Conservation (phyloP, 2,329 filamentous ascomycete species). For the Ophiostoma himal-ulmi region DNA sequence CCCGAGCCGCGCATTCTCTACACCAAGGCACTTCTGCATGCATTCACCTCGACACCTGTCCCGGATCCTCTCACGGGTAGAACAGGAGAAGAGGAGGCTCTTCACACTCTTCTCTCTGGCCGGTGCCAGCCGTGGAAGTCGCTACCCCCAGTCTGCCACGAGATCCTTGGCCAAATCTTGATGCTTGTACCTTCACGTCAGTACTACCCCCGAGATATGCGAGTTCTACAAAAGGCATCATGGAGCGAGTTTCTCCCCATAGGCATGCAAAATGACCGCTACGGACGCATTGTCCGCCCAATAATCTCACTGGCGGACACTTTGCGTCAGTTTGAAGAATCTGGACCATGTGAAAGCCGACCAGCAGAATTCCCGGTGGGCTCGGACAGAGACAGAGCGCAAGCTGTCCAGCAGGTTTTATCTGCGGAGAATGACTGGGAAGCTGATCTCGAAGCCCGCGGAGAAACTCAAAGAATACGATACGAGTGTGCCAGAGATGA, state of each 20-base stretch:
- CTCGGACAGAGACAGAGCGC: background rate
- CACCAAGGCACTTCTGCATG: constrained; percentile 54
- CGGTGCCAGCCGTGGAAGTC: constrained; percentile 46
- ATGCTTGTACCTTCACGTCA: constrained; percentile 32
- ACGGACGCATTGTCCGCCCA: constrained; percentile 29
- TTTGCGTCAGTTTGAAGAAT: constrained; percentile 28
- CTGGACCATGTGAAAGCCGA: background rate
- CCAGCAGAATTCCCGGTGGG: background rate
- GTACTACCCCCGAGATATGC: constrained; percentile 36
- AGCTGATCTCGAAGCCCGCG: constrained; percentile 4
- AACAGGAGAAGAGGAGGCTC: constrained; percentile 57
- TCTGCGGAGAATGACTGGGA: background rate
- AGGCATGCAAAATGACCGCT: constrained; percentile 37
- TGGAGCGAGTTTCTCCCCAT: constrained; percentile 34
- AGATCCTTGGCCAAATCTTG: constrained; percentile 27
- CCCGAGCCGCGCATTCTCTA: constrained; percentile 51
- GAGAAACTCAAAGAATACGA: constrained; percentile 21
- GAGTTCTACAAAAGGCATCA: constrained; percentile 33
- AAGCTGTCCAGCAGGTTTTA: background rate
- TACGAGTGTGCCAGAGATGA: constrained; percentile 19
- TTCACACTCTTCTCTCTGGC: constrained; percentile 45
- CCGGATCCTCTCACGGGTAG: constrained; percentile 52
- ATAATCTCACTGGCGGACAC: constrained; percentile 33
- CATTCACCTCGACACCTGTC: constrained; percentile 52
- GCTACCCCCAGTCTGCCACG: constrained; percentile 18